Evolutionary conservation across 1,284 basidiomycete genomes (phyloP), one percentile per base, ranked within the genome.

Genomic region (Malassezia dermatis): DNA sequence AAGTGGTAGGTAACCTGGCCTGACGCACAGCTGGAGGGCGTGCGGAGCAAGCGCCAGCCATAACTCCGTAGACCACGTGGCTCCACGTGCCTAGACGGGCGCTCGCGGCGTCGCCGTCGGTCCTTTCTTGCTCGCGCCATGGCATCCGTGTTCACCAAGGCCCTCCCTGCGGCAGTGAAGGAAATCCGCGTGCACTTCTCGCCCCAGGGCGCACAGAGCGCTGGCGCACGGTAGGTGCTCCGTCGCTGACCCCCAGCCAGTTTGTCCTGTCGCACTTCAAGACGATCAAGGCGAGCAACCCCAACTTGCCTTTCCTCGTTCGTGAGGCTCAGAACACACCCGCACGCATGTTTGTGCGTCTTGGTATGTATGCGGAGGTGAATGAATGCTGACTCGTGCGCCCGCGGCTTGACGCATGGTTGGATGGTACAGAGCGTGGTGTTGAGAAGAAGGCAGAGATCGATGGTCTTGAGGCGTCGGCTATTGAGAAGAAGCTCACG

Each of bases 151-250:
- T 61, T 74, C 44, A 57, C 67, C 23, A 51, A 52, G 39, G 71
- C 67, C 3, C 48, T 74, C 24, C 71, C 71, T 3, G 58, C 59
- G 43, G 62, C 68, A 8, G 62, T 73, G 51, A 71, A 69, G 62
- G 72, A 74, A 55, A 60, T 74, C 8, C 62, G 72, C 24, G 59
- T 74, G 8, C 72, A 73, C 54, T 56, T 71, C 34, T 74, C 69
- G 53, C 72, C 73, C 59, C 61, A 59, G n/a, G 68, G 70, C 30
- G 58, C 63, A 40, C 62, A 58, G 7, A 67, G 64, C 15, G 64
- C 72, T 31, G 72, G 72, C 44, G 62, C 66, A 39, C 62, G 71
- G 71, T 73, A 58, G 58, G 71, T 64, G 11, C 4, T 6, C 5
- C 23, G 32, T 27, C 19, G 24, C 44, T 19, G 10, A 46, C 43